Conservation (phyloP, 768 basidiomycete genomes). For the Russula olivacea region DNA sequence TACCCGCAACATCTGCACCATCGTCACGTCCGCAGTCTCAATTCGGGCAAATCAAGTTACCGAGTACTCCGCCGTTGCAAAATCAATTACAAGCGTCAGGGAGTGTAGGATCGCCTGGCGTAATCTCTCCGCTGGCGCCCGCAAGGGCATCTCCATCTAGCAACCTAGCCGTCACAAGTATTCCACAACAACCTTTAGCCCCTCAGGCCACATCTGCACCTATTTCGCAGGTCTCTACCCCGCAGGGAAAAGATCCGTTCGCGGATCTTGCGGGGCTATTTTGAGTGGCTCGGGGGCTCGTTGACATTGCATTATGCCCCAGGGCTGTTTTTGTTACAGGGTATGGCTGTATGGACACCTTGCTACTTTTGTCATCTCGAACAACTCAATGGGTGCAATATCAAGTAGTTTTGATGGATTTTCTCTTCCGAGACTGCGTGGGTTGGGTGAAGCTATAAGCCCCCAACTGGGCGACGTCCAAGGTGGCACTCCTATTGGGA, state of each 20-base stretch:
- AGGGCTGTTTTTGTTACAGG: neutral
- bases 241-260: slow-evolving; percentile 71
- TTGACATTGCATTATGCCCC: neutral
- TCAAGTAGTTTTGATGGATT: slow-evolving; percentile 2
- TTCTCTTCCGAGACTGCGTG: neutral
- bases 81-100: slow-evolving; percentile 15
- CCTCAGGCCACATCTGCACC: slow-evolving; percentile 16
- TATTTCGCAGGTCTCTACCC: slow-evolving; percentile 27
- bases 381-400: slow-evolving; percentile 10
- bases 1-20: neutral
- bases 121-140: neutral
- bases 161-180: slow-evolving; percentile 6
- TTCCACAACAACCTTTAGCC: slow-evolving; percentile 15
- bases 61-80: slow-evolving; percentile 22
- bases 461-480: neutral
- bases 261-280: slow-evolving; percentile 77
- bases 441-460: neutral
- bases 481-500: neutral
- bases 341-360: neutral
- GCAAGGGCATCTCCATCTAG: slow-evolving; percentile 5
- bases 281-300: slow-evolving; percentile 31
- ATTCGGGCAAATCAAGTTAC: slow-evolving; percentile 25
- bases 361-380: slow-evolving; percentile 3
- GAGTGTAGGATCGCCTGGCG: slow-evolving; percentile 8
- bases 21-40: slow-evolving; percentile 9